phyloP scores from a whole-genome alignment of 176 grass and related monocot species.

The Melocanna baccifera region DNA sequence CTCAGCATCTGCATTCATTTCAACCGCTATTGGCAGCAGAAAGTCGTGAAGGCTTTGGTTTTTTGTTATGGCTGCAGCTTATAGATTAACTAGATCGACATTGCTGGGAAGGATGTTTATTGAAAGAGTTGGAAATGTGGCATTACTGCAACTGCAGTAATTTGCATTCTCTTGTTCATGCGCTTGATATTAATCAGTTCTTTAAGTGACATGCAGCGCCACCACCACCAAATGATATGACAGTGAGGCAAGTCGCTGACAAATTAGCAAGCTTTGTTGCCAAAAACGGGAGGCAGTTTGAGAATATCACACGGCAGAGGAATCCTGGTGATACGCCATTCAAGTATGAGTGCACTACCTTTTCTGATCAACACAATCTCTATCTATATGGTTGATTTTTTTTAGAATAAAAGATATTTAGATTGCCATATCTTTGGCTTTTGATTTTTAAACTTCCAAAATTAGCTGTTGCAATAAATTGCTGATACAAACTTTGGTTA shows the following conservation, averaged over 20 bases:
- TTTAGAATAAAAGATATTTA: not conserved
- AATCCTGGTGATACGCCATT: slow-evolving; percentile 96
- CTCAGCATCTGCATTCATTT: slow-evolving; percentile 8
- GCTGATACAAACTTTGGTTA: slow-evolving; percentile 1
- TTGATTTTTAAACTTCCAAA: slow-evolving; percentile 11
- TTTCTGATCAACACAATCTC: not conserved
- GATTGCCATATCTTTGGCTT: not conserved
- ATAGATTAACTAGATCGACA: slow-evolving; percentile 53
- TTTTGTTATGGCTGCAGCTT: slow-evolving; percentile 55
- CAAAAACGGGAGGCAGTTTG: slow-evolving; percentile 91
- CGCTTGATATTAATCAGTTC: slow-evolving; percentile 73
- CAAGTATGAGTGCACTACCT: slow-evolving; percentile 50
- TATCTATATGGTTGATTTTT: not conserved
- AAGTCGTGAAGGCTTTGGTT: slow-evolving; percentile 49
- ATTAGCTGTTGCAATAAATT: not conserved
- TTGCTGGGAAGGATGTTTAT: slow-evolving; percentile 65
- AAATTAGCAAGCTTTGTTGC: slow-evolving; percentile 93
- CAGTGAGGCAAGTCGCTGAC: slow-evolving; percentile 89
- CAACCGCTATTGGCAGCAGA: not conserved
- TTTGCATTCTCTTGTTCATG: slow-evolving; percentile 70
- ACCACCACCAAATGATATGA: slow-evolving; percentile 76
- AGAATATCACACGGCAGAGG: slow-evolving; percentile 84
- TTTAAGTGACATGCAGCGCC: slow-evolving; percentile 99
- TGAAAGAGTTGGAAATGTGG: slow-evolving; percentile 76
- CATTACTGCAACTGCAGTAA: slow-evolving; percentile 63